Percentiles rank a stretch among this genome's conserved stretches.
These are phyloP conservation scores for Botrytis cinerea DNA, from an alignment of 2,329 filamentous ascomycete species.

Conservation along the genomic window DNA sequence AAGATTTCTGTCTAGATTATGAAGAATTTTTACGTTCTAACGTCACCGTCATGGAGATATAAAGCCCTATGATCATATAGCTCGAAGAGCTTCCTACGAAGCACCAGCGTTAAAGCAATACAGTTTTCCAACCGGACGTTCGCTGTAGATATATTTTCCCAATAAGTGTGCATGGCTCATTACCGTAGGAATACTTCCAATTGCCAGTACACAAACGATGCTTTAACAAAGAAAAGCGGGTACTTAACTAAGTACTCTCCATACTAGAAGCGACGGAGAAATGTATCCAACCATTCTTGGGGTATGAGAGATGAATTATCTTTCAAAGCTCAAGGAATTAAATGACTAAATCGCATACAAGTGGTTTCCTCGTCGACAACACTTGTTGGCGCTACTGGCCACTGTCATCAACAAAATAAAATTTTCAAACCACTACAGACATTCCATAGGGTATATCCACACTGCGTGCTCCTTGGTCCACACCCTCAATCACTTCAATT, in stretches of 20 bases:
- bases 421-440: background rate
- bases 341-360: background rate
- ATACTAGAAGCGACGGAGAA: background rate
- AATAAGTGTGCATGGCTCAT: background rate
- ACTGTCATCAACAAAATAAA: background rate
- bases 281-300: background rate
- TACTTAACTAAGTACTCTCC: background rate
- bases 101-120: background rate
- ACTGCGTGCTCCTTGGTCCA: background rate
- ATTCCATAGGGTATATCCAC: background rate
- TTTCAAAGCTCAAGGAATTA: background rate
- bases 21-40: background rate
- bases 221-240: background rate
- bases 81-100: background rate
- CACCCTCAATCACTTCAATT: background rate
- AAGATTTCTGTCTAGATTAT: background rate
- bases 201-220: accelerated
- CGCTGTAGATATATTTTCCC: background rate
- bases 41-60: background rate
- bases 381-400: background rate
- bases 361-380: background rate
- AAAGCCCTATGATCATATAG: background rate
- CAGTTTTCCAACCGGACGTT: background rate
- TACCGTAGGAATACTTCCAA: too few relatives aligned
- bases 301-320: background rate